Evolutionary conservation across 768 basidiomycete genomes (phyloP), one percentile per base, ranked within the genome.

Genomic region (Neoboletus magnificus): DNA sequence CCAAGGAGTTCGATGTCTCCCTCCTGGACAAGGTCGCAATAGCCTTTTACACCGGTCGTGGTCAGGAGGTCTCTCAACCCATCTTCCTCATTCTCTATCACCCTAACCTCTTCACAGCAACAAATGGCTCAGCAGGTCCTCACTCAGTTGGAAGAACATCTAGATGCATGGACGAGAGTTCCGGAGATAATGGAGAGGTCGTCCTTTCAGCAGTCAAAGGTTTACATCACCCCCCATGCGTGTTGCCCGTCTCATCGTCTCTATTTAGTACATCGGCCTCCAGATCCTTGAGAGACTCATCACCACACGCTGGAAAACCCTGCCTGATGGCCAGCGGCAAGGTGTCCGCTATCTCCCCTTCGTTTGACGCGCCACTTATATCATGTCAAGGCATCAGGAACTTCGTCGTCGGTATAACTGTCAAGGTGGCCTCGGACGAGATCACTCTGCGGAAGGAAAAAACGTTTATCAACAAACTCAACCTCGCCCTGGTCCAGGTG

Each of bases 201-300:
- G 1, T 77, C 80, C 12, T 94, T 87, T 71, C 84, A 87, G 27
- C 95, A 98, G 74, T 84, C 85, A 66, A 98, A 93, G 80, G 91
- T 89, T 29, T 51, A 55, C 57, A 8, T 13, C 15, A 41, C 6
- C 52, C n/a, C 32, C 40, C 27, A 3, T 29, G 8, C 22, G 15
- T 16, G 4, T 37, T 30, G 12, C 37, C 41, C 25, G 27, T 59
- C 54, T 62, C 61, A 69, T 62, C 54, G 40, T 57, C 50, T 43
- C 32, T 39, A 30, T 59, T 32, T 56, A 98, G 95, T 98, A 92
- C 73, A 93, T 99, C 69, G 96, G 93, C 40, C 78, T 98, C 50
- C 95, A 98, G 74, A 96, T 99, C 69, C 79, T 99, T 35, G 97
- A 98, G 75, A 98, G 89, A 74, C 79, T 99, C 56, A 93, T 99